Percentiles rank a stretch among this genome's conserved stretches.
Conservation (phyloP, 176 grass and related monocot genomes). For the Oryza punctata region DNA sequence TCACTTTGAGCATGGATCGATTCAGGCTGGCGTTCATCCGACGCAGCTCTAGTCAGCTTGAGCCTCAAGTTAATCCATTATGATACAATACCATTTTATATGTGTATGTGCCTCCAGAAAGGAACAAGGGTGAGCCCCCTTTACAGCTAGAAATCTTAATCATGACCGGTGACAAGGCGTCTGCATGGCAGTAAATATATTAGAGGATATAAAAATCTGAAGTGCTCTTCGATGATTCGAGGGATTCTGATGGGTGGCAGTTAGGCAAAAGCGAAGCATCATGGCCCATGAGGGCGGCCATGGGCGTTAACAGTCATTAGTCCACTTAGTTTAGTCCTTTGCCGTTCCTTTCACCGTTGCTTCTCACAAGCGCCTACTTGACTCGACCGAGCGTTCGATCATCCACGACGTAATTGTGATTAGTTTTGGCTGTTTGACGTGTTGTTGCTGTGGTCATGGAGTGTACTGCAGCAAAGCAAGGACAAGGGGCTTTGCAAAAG, state of each 20-base stretch:
- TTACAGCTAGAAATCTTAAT: constrained; percentile 19
- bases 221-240: neutral
- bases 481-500: neutral
- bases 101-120: neutral
- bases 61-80: constrained; percentile 6
- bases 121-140: neutral
- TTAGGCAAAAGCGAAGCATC: constrained; percentile 9
- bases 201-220: neutral
- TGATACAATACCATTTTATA: neutral
- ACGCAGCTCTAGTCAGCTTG: constrained; percentile 31
- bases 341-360: constrained; percentile 5
- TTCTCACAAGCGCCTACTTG: neutral
- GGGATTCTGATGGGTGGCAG: neutral
- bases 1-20: constrained; percentile 6
- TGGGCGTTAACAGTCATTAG: neutral
- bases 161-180: neutral
- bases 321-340: constrained; percentile 27
- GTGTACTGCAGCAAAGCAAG: neutral
- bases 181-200: neutral
- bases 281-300: neutral
- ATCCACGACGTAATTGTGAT: neutral
- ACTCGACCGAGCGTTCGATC: neutral
- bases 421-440: neutral
- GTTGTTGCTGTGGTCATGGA: neutral
- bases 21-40: constrained; percentile 34